Base-by-base conservation (phyloP, 2,329 filamentous ascomycete genomes). In the Colletotrichum chrysophilum region DNA sequence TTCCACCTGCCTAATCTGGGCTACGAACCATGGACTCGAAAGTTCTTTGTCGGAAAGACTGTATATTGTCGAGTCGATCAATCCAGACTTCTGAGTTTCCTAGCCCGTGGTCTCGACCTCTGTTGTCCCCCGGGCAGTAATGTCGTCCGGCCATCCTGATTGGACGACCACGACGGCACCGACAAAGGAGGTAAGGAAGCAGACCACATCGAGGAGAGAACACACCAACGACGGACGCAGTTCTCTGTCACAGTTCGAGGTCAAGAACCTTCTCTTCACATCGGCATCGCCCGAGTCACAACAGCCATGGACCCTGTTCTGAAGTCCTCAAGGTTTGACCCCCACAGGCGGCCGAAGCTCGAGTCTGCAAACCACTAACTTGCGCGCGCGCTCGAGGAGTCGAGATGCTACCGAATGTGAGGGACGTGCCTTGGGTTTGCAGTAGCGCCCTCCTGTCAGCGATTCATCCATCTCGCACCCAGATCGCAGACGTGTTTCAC, bases 241-340 rank as follows among this genome's bases (percentile, higher is more conserved):
- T 36, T 68, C 36, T 62, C 68, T 38, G 21, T 52, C 55, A 34
- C 68, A 61, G 61, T 56, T 58, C 32, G 60, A 48, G 16, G 66
- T 55, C 60, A 65, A 30, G 18, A 58, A 61, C 48, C 36, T 56
- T 56, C 66, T 61, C 24, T 61, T 18, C 24, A 28, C 21, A 21
- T 75, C 73, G 70, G 73, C 70, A 75, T 65, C 58, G 70, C 70
- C 73, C 70, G 70, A 75, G 30, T 64, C 9, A 16, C 58, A 60
- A 58, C 70, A 43, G 32, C 64, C 70, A 48, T 65, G 43, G 34
- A 68, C 73, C 70, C 58, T 73, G 70, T 52, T 75, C 28, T 43
- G 38, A 66, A 26, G 61, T 32, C 10, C 32, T 16, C 30, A 55
- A 72, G 55, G 38, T 55, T 62, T 36, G 61, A 26, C 55, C 56